Base-by-base conservation (phyloP, 2,329 filamentous ascomycete species). In the Fusarium sp. region DNA sequence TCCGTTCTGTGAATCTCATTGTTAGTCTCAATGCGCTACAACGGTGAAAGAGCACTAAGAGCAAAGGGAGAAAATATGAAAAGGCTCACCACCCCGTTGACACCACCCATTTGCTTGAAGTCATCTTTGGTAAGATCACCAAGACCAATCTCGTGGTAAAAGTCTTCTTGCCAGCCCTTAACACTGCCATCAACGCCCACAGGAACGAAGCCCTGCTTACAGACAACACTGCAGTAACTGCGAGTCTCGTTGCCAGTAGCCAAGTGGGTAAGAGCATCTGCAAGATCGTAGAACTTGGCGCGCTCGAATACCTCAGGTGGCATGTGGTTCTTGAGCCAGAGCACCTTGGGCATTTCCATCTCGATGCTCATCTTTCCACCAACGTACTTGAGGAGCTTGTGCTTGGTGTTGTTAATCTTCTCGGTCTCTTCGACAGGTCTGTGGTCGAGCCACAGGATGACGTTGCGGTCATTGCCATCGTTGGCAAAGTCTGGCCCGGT, bases 301-400 rank as follows among this genome's bases (percentile, higher is more conserved):
- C 91, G 90, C 57, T 91, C 90, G 75, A 98, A 99, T 17, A 96
- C 85, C 75, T 97, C 93, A 57, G 92, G 87, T 4, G 96, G 92
- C 96, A 99, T 98, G 82, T 98, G 89, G 81, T 97, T 97, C 87
- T 98, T 98, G 77, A 99, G 87, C 96, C 96, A 99, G 60, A 98
- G 86, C 2, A 98, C 93, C 83, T 99, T 99, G 69, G 96, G 96
- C 57, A 99, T 97, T 80, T 99, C 96, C 96, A 99, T 99, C 84
- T 99, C 96, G 70, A 98, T 95, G 78, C 94, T 97, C 96, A 99
- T 99, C 79, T 92, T 95, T 68, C 96, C 96, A 73, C 96, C 96
- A 19, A 99, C 96, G 77, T 99, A 99, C 76, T 94, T 92, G 62
- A 99, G 88, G 55, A 99, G 85, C 80, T 97, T 96, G 84, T 99